These are phyloP conservation scores for Dryadomyces sulphureus DNA, from an alignment of 2,329 filamentous ascomycete genomes.

Conservation along the genomic window DNA sequence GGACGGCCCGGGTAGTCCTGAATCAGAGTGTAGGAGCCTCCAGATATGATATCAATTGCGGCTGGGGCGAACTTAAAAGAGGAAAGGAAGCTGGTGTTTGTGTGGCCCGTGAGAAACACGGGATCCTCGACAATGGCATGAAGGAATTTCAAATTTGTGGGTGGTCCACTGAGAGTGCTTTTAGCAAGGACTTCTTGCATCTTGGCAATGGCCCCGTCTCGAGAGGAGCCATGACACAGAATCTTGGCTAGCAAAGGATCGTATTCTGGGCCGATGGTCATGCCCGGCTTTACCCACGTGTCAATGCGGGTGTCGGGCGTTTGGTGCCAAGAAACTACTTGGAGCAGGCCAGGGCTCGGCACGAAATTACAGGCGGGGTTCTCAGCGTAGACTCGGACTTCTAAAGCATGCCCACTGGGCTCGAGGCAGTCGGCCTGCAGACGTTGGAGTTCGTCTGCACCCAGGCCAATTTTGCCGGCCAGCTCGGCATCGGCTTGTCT, in stretches of 20 bases:
- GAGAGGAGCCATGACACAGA: slow-evolving; percentile 33
- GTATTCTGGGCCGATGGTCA: slow-evolving; percentile 31
- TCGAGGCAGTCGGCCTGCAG: background rate
- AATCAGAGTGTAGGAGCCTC: slow-evolving; percentile 1
- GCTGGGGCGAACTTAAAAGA: slow-evolving; percentile 31
- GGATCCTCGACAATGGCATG: slow-evolving; percentile 29
- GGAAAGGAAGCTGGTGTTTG: slow-evolving; percentile 40
- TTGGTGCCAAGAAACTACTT: slow-evolving; percentile 39
- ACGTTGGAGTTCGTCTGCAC: background rate
- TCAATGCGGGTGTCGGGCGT: slow-evolving; percentile 38
- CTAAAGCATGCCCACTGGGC: slow-evolving; percentile 7
- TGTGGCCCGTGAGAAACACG: slow-evolving; percentile 32
- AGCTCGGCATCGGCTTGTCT: slow-evolving; percentile 19
- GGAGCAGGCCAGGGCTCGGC: slow-evolving; percentile 43
- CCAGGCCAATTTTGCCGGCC: slow-evolving; percentile 10
- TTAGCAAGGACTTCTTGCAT: slow-evolving; percentile 16
- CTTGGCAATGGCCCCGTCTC: slow-evolving; percentile 25
- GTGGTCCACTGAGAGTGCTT: slow-evolving; percentile 24
- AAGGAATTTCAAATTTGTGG: slow-evolving; percentile 43
- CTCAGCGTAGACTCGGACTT: slow-evolving; percentile 26
- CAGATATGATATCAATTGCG: slow-evolving; percentile 29
- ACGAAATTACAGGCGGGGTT: slow-evolving; percentile 43
- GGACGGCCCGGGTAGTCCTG: slow-evolving; percentile 40
- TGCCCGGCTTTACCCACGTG: slow-evolving; percentile 46
- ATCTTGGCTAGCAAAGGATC: slow-evolving; percentile 43